These are phyloP conservation scores for Monilinia aucupariae DNA, from an alignment of 2,329 filamentous ascomycete genomes.

Conservation along the genomic window DNA sequence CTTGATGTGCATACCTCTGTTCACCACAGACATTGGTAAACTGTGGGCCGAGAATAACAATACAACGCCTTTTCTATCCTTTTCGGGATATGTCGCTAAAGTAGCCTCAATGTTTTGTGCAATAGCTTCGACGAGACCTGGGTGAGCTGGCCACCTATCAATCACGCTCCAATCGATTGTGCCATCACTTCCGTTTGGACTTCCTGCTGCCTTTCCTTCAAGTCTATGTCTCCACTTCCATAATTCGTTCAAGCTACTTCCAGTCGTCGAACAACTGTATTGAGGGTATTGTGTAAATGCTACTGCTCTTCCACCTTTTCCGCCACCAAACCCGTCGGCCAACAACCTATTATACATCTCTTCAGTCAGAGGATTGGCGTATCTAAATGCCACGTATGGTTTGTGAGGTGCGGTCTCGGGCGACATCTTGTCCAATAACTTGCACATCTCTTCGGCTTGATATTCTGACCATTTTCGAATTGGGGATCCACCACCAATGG, in stretches of 20 bases:
- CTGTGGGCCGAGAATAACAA: constrained; percentile 94
- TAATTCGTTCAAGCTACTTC: constrained; percentile 90
- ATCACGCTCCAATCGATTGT: constrained; percentile 95
- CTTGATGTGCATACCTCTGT: constrained; percentile 58
- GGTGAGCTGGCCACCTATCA: constrained; percentile 92
- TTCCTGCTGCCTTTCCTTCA: constrained; percentile 61
- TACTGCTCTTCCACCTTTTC: constrained; percentile 85
- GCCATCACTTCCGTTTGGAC: constrained; percentile 48
- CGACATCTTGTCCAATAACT: constrained; percentile 83
- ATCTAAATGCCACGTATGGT: constrained; percentile 95
- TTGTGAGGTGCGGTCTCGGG: constrained; percentile 95
- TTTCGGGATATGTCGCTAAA: constrained; percentile 75
- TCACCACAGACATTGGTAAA: constrained; percentile 94
- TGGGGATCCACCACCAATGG: constrained; percentile 93
- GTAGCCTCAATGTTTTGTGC: constrained; percentile 87
- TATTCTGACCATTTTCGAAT: constrained; percentile 98
- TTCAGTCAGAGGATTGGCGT: constrained; percentile 88
- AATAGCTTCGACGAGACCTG: constrained; percentile 85
- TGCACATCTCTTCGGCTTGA: constrained; percentile 93
- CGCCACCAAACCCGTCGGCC: constrained; percentile 82
- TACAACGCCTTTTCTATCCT: constrained; percentile 72
- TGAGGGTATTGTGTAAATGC: constrained; percentile 98
- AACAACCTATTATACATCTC: constrained; percentile 82
- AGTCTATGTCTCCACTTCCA: constrained; percentile 94
- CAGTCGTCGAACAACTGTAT: constrained; percentile 96